Conservation (phyloP, 768 basidiomycete species). For the Tricholoma furcatifolium region DNA sequence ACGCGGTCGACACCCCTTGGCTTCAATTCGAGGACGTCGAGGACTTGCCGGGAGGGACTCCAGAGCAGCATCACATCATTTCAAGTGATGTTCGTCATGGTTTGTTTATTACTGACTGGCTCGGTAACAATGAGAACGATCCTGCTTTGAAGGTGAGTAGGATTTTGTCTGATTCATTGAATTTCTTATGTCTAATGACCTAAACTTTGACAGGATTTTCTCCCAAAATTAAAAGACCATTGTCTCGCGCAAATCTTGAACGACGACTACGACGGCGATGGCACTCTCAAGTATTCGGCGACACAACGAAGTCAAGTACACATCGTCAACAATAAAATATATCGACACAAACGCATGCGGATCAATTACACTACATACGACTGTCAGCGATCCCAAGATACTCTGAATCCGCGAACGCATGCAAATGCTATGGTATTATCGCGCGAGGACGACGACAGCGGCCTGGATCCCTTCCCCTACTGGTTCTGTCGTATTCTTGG, state of each 20-base stretch:
- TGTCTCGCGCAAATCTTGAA: slow-evolving; percentile 24
- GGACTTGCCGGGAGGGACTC: background rate
- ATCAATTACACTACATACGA: slow-evolving; percentile 44
- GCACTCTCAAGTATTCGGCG: slow-evolving; percentile 12
- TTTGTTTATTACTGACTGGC: background rate
- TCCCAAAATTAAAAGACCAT: no score
- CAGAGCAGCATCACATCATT: no score
- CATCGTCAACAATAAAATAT: slow-evolving; percentile 25
- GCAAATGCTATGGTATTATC: slow-evolving; percentile 28
- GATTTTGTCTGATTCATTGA: background rate
- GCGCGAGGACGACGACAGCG: slow-evolving; percentile 2
- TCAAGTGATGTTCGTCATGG: background rate
- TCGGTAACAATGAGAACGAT: background rate
- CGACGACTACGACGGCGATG: slow-evolving; percentile 15
- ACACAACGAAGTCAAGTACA: slow-evolving; percentile 12
- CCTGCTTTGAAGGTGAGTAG: background rate
- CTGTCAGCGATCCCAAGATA: no score
- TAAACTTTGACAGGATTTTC: slow-evolving; percentile 17
- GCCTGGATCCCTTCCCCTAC: no score
- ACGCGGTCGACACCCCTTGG: background rate
- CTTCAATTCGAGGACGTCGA: background rate
- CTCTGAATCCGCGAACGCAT: slow-evolving; percentile 27
- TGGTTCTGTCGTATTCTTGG: no score
- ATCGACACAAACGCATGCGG: no score
- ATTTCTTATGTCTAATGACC: background rate